phyloP scores from a whole-genome alignment of 352 stramenopile species.

The Pilasporangium apinafurcum region DNA sequence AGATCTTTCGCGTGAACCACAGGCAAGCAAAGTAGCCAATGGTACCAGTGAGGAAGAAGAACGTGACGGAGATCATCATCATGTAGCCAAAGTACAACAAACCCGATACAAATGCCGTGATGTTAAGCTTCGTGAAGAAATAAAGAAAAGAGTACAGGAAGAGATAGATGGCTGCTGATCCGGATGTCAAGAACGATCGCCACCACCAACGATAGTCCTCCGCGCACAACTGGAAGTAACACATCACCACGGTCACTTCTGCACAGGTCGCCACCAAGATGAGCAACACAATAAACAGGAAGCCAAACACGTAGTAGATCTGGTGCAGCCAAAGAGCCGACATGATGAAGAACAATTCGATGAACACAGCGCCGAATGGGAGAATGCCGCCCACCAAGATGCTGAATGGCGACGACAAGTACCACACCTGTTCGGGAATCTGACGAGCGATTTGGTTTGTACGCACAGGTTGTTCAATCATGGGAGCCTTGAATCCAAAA shows the following conservation, averaged over 20 bases:
- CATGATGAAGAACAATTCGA: conserved; percentile 99
- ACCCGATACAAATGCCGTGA: conserved; percentile 90
- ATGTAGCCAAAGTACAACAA: conserved; percentile 99
- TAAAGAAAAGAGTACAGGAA: conserved; percentile 99
- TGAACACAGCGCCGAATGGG: conserved; percentile 99
- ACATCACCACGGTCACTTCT: conserved; percentile 99
- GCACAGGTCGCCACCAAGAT: conserved; percentile 98
- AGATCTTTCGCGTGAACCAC: conserved; percentile 99
- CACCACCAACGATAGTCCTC: conserved; percentile 99
- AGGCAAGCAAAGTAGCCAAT: conserved; percentile 97
- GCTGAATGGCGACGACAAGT: conserved; percentile 91
- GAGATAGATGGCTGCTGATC: conserved; percentile 95
- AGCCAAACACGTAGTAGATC: conserved; percentile 99
- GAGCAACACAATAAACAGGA: conserved; percentile 97
- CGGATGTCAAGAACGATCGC: conserved; percentile 95
- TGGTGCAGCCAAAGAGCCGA: conserved; percentile 98
- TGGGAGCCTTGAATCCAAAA: conserved; percentile 91
- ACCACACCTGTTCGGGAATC: conserved; percentile 94
- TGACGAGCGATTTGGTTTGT: conserved; percentile 90
- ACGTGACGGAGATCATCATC: conserved; percentile 94
- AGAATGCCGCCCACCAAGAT: conserved; percentile 97
- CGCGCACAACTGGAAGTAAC: conserved; percentile 99
- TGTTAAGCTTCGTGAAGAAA: conserved; percentile 97
- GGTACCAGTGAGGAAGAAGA: conserved; percentile 96
- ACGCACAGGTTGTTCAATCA: conserved; percentile 84